phyloP scores from a whole-genome alignment of 352 stramenopile species.

The Pythium grandisporangium region DNA sequence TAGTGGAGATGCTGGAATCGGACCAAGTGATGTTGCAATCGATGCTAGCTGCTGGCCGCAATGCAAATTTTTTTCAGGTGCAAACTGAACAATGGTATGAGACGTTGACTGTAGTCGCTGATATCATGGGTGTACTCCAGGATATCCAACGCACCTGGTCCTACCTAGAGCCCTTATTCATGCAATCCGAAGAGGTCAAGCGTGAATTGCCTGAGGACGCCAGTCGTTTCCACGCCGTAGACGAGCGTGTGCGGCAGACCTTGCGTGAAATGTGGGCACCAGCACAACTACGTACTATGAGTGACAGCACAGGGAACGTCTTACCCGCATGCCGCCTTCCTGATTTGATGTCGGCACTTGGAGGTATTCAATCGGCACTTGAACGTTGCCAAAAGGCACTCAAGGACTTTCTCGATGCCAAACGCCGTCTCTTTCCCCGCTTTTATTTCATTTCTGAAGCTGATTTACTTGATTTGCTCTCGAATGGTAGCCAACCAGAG shows the following conservation, averaged over 20 bases:
- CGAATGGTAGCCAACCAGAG: slow-evolving; percentile 83
- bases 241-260: slow-evolving; percentile 64
- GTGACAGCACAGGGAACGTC: slow-evolving; percentile 61
- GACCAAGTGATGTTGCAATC: slow-evolving; percentile 92
- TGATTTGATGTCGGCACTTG: slow-evolving; percentile 62
- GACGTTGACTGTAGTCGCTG: slow-evolving; percentile 61
- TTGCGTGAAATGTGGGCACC: slow-evolving; percentile 69
- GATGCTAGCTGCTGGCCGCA: slow-evolving; percentile 80
- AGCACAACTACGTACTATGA: too few species aligned
- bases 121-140: slow-evolving; percentile 80
- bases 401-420: slow-evolving; percentile 92
- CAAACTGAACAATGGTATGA: slow-evolving; percentile 44
- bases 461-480: slow-evolving; percentile 92
- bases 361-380: slow-evolving; percentile 65
- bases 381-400: slow-evolving; percentile 92
- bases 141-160: slow-evolving; percentile 95
- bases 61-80: slow-evolving; percentile 65
- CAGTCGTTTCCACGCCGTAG: slow-evolving; percentile 80
- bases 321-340: slow-evolving; percentile 75
- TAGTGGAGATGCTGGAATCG: slow-evolving; percentile 92
- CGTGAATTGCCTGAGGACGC: slow-evolving; percentile 89
- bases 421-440: slow-evolving; percentile 87
- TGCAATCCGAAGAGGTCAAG: slow-evolving; percentile 93
- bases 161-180: slow-evolving; percentile 94
- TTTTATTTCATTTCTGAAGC: slow-evolving; percentile 96